These are phyloP conservation scores for Pichia kluyveri DNA, from an alignment of 805 yeast genomes.

Conservation along the genomic window DNA sequence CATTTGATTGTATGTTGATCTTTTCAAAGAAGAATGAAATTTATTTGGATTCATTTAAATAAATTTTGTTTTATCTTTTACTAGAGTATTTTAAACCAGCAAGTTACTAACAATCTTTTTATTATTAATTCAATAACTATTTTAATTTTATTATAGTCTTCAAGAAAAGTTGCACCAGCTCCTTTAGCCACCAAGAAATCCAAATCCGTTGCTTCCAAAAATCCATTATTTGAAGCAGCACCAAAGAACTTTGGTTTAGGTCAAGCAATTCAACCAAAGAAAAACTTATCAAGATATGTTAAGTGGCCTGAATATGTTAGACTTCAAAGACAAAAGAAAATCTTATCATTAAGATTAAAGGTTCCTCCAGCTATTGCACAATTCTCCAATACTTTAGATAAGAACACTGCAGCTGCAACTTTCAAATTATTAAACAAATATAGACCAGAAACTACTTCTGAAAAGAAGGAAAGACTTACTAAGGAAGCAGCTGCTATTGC, in stretches of 20 bases:
- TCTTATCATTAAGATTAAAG: slow-evolving; percentile 89
- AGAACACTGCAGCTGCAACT: slow-evolving; percentile 96
- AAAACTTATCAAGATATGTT: slow-evolving; percentile 94
- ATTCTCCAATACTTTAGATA: slow-evolving; percentile 93
- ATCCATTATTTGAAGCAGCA: slow-evolving; percentile 83
- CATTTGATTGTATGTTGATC: not conserved
- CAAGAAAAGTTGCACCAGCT: slow-evolving; percentile 93
- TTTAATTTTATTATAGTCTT: slow-evolving; percentile 23
- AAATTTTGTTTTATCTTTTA: not conserved
- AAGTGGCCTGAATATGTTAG: slow-evolving; percentile 99
- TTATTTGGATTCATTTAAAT: not conserved
- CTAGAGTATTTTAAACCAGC: slow-evolving; percentile 10
- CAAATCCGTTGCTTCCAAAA: slow-evolving; percentile 43
- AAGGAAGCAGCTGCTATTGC: slow-evolving; percentile 99
- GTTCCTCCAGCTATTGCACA: slow-evolving; percentile 98
- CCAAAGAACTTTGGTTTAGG: slow-evolving; percentile 96
- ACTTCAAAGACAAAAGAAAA: slow-evolving; percentile 98
- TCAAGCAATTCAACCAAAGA: slow-evolving; percentile 89
- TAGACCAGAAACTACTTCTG: slow-evolving; percentile 96
- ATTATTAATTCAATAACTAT: not conserved
- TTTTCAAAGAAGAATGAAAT: not conserved
- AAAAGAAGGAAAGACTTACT: slow-evolving; percentile 98
- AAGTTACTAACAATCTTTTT: slow-evolving; percentile 15
- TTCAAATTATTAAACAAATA: slow-evolving; percentile 97
- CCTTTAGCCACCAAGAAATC: slow-evolving; percentile 80